phyloP scores from a whole-genome alignment of 1,284 basidiomycete genomes.

The Leccinum subfulvum region DNA sequence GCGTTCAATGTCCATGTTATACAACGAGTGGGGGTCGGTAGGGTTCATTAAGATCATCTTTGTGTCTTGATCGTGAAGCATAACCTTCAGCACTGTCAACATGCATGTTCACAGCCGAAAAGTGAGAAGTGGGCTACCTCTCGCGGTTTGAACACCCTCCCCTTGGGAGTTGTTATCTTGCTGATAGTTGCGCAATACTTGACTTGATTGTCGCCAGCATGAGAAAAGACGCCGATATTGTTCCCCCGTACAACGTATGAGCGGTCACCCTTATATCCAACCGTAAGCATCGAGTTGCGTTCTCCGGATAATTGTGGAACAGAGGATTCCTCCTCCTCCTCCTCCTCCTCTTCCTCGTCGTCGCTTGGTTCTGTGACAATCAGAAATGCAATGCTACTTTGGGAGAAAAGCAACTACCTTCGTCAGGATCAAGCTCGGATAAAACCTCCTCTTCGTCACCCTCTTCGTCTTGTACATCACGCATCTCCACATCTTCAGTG shows the following conservation, averaged over 20 bases:
- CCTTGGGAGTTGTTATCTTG: slow-evolving; percentile 79
- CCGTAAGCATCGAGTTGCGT: slow-evolving; percentile 85
- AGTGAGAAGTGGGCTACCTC: slow-evolving; percentile 54
- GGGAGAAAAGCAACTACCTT: slow-evolving; percentile 37
- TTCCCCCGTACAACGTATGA: slow-evolving; percentile 95
- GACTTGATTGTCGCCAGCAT: slow-evolving; percentile 75
- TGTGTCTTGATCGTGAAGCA: slow-evolving; percentile 96
- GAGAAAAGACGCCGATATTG: slow-evolving; percentile 96
- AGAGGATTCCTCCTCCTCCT: slow-evolving; percentile 53
- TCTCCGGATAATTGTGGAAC: slow-evolving; percentile 53
- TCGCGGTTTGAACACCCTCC: slow-evolving; percentile 82
- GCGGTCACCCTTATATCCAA: slow-evolving; percentile 95
- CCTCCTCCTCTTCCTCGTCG: slow-evolving; percentile 60
- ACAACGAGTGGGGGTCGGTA: slow-evolving; percentile 80
- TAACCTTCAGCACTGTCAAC: slow-evolving; percentile 58
- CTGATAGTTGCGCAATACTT: slow-evolving; percentile 90
- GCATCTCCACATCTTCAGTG: slow-evolving; percentile 84
- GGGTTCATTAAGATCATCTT: slow-evolving; percentile 96
- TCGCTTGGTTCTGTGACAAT: slow-evolving; percentile 44
- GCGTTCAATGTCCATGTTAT: slow-evolving; percentile 90
- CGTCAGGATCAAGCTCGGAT: slow-evolving; percentile 59
- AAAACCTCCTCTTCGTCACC: slow-evolving; percentile 75
- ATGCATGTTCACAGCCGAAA: not conserved
- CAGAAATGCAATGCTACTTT: slow-evolving; percentile 7
- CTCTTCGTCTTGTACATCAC: slow-evolving; percentile 68